A percentile compares a stretch with the other conserved stretches of the same genome.
phyloP scores from a whole-genome alignment of 345 rosid genomes.

The Euphorbia tirucalli region DNA sequence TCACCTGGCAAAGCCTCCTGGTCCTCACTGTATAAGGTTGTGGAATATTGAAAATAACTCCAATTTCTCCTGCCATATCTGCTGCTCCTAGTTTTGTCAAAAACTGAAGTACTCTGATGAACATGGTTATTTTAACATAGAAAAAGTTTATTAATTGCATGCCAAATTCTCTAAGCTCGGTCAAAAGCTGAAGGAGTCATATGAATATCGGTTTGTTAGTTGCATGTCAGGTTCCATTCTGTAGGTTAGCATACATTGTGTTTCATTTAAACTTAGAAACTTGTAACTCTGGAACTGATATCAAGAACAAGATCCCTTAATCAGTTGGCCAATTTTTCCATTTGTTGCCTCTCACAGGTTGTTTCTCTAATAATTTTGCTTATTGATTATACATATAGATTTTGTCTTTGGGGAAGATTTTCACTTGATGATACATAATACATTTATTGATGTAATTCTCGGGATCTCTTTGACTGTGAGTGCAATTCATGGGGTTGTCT shows the following conservation, averaged over 20 bases:
- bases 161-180: slow-evolving; percentile 48
- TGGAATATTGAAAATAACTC: slow-evolving; percentile 84
- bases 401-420: not conserved
- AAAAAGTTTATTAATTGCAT: not conserved
- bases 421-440: not conserved
- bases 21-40: slow-evolving; percentile 82
- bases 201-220: not conserved
- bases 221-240: not conserved
- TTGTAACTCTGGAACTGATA: not conserved
- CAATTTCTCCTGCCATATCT: slow-evolving; percentile 86
- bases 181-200: slow-evolving; percentile 31
- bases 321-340: not conserved
- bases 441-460: not conserved
- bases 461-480: not conserved
- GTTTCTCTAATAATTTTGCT: not conserved
- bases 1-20: slow-evolving; percentile 80
- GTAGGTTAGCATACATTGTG: too few relatives aligned
- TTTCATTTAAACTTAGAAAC: slow-evolving; percentile 6
- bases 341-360: not conserved
- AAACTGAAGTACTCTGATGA: slow-evolving; percentile 36
- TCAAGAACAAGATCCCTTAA: not conserved
- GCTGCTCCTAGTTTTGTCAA: slow-evolving; percentile 64
- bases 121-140: not conserved
- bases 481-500: not conserved
- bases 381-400: not conserved